Evolutionary conservation across 2,329 filamentous ascomycete genomes (phyloP), one percentile per base, ranked within the genome.

Genomic region (Hirsutella rhossiliensis): DNA sequence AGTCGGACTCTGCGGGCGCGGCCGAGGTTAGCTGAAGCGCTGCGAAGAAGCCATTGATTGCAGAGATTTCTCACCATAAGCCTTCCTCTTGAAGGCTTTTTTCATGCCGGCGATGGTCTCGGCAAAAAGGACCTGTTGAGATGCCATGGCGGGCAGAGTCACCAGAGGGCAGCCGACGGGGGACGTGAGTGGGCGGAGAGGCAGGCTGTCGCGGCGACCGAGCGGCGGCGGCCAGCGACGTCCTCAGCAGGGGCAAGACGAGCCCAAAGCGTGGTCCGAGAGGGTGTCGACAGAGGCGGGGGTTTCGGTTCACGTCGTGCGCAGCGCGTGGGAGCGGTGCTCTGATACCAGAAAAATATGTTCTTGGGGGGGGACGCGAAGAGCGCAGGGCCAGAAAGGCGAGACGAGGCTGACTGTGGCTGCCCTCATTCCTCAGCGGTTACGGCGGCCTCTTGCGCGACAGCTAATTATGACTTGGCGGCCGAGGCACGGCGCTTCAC

Each of bases 71-170:
- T 5, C 20, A 44, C 78, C 78, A 46, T 79, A 80, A 51, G 74
- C 68, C 60, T 75, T 78, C 49, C 78, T 66, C 58, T 81, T 82
- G 47, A 82, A 66, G 6, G 79, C 78, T 61, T 80, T 78, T 55
- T 80, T 83, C 73, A 84, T 80, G 43, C 72, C 77, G 52, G 72
- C 69, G 58, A 84, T 78, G 18, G 80, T 83, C 56, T 84, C 78
- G 48, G 76, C 71, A 56, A 83, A 76, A 46, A 81, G 64, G 37
- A 78, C 66, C 54, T 82, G 78, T 55, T 82, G 77, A 45, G 62
- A 62, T 45, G 66, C 63, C 65, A 69, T 69, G 53, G 48, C 50
- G 47, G 52, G 46, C 32, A 34, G 38, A 31, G 32, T 31, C 36
- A 30, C 34, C 45, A 20, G 45, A 23, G n/a, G 43, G 43, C 42